Evolutionary conservation across 441 rosid genomes (phyloP).

Genomic region (Dalechampia spathulata): DNA sequence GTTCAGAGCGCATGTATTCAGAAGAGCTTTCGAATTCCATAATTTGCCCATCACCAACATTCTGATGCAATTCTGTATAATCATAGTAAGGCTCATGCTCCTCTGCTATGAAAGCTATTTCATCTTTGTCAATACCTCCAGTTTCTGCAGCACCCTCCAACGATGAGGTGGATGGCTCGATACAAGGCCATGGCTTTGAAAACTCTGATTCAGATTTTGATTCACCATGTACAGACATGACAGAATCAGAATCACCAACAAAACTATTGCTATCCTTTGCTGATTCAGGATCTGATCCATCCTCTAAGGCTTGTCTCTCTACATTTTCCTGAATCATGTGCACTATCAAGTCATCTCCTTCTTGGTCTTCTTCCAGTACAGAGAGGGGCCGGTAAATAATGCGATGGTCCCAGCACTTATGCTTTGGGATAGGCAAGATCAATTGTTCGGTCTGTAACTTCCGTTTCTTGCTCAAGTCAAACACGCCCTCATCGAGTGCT

Average conservation of each 20-base stretch:
- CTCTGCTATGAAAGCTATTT: constrained; percentile 1
- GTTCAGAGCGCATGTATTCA: constrained; percentile 23
- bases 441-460: constrained; percentile 51
- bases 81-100: constrained; percentile 8
- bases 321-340: constrained; percentile 11
- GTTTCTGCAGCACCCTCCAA: constrained; percentile 2
- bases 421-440: constrained; percentile 50
- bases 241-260: constrained; percentile 29
- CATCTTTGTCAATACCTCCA: constrained; percentile 13
- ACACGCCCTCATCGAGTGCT: constrained; percentile 14
- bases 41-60: constrained; percentile 24
- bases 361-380: constrained; percentile 5
- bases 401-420: constrained; percentile 36
- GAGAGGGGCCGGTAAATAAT: constrained; percentile 11
- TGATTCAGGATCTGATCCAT: constrained; percentile 35
- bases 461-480: constrained; percentile 51
- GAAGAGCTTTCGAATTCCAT: constrained; percentile 22
- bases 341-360: constrained; percentile 12
- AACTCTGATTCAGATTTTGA: constrained; percentile 14
- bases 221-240: constrained; percentile 18
- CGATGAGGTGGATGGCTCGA: constrained; percentile 25
- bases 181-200: constrained; percentile 8
- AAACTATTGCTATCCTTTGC: constrained; percentile 39
- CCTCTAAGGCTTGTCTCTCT: constrained; percentile 11
- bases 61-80: constrained; percentile 13